Evolutionary conservation across 2,329 filamentous ascomycete genomes (phyloP).

Genomic region (Monilinia polystroma): DNA sequence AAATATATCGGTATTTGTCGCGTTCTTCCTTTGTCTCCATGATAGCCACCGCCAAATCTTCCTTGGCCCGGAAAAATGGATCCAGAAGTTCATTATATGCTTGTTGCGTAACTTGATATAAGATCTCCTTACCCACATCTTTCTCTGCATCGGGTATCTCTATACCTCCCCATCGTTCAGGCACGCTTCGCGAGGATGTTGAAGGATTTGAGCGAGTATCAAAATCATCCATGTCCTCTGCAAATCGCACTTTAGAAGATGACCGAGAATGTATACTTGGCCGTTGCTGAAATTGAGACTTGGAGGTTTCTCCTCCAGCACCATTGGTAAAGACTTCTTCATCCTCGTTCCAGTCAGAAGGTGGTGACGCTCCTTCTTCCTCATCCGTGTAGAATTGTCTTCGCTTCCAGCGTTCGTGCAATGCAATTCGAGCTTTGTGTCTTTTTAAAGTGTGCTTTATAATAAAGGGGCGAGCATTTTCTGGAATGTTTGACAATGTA

Average conservation of each 20-base stretch:
- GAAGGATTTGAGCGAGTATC: conserved; percentile 71
- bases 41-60: conserved; percentile 71
- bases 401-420: conserved; percentile 73
- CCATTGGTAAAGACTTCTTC: conserved; percentile 50
- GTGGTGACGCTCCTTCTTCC: conserved; percentile 71
- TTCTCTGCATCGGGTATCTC: conserved; percentile 77
- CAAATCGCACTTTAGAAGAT: conserved; percentile 76
- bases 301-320: conserved; percentile 45
- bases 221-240: conserved; percentile 67
- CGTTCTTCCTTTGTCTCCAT: conserved; percentile 62
- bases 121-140: conserved; percentile 70
- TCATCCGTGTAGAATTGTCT: conserved; percentile 81
- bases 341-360: conserved; percentile 61
- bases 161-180: conserved; percentile 74
- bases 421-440: conserved; percentile 34
- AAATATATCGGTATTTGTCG: conserved; percentile 52
- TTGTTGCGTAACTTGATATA: conserved; percentile 90
- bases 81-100: conserved; percentile 92
- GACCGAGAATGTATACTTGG: conserved; percentile 61
- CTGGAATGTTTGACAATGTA: conserved; percentile 31
- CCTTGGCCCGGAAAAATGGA: conserved; percentile 76
- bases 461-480: conserved; percentile 31
- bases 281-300: conserved; percentile 45
- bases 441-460: conserved; percentile 34
- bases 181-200: conserved; percentile 68